These are phyloP conservation scores for Leccinum subtestaceum DNA, from an alignment of 768 basidiomycete species.

Conservation along the genomic window DNA sequence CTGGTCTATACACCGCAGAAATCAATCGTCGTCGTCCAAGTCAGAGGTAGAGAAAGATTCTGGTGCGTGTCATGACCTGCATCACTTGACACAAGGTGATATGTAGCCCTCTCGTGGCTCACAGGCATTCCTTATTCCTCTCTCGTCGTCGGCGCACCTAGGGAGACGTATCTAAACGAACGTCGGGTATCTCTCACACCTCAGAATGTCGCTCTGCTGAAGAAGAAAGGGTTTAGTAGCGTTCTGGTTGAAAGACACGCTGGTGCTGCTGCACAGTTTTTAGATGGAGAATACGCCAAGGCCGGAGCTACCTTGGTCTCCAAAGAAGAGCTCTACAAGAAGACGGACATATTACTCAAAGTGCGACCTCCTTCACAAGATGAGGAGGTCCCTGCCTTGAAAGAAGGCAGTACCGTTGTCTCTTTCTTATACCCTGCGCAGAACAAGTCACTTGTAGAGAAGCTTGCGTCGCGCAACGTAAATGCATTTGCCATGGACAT, in stretches of 20 bases:
- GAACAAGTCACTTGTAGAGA: slow-evolving; percentile 72
- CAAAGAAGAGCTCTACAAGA: slow-evolving; percentile 62
- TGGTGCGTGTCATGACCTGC: slow-evolving; percentile 18
- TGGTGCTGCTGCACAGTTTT: slow-evolving; percentile 71
- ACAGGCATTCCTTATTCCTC: slow-evolving; percentile 66
- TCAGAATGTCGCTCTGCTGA: slow-evolving; percentile 66
- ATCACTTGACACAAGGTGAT: slow-evolving; percentile 2
- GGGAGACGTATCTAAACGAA: slow-evolving; percentile 75
- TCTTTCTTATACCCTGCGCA: slow-evolving; percentile 84
- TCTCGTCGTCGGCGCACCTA: slow-evolving; percentile 73
- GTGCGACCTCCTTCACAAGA: slow-evolving; percentile 71
- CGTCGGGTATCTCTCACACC: slow-evolving; percentile 81
- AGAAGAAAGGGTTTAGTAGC: slow-evolving; percentile 78
- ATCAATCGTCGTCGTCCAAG: slow-evolving; percentile 8
- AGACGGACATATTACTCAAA: slow-evolving; percentile 80
- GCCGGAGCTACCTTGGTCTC: slow-evolving; percentile 81
- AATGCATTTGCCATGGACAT: slow-evolving; percentile 88
- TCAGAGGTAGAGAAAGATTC: slow-evolving; percentile 23
- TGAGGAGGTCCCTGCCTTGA: slow-evolving; percentile 60
- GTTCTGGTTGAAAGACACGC: slow-evolving; percentile 74
- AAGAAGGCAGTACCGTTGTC: slow-evolving; percentile 74
- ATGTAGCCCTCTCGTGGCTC: background rate
- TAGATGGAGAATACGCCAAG: slow-evolving; percentile 73
- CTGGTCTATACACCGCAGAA: slow-evolving; percentile 27
- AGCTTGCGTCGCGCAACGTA: slow-evolving; percentile 59